Conservation (phyloP, 768 basidiomycete species). For the Suillus plorans region DNA sequence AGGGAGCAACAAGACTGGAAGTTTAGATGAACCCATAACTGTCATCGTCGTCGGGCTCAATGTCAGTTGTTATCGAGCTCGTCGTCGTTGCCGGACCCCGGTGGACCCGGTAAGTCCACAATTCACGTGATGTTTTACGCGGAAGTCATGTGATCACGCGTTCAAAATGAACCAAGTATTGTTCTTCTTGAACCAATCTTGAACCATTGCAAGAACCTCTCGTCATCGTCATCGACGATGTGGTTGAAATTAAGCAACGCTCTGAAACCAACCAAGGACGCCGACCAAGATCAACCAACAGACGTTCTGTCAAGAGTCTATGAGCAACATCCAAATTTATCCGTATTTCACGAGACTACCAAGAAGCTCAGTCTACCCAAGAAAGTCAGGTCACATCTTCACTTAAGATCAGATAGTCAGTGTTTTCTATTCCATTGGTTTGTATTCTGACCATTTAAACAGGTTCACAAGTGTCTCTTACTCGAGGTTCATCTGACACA, state of each 20-base stretch:
- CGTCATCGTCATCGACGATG: slow-evolving; percentile 32
- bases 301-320: slow-evolving; percentile 52
- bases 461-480: slow-evolving; percentile 28
- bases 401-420: slow-evolving; percentile 39
- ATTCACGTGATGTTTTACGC: background rate
- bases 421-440: background rate
- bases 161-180: slow-evolving; percentile 4
- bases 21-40: slow-evolving; percentile 32
- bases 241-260: slow-evolving; percentile 64
- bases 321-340: slow-evolving; percentile 63
- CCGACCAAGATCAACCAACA: slow-evolving; percentile 14
- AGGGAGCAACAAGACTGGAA: slow-evolving; percentile 69
- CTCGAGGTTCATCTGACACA: slow-evolving; percentile 23
- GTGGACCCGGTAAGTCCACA: slow-evolving; percentile 16
- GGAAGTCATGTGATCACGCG: slow-evolving; percentile 1
- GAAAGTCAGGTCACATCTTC: slow-evolving; percentile 49
- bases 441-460: slow-evolving; percentile 13
- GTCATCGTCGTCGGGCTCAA: background rate
- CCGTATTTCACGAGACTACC: slow-evolving; percentile 47
- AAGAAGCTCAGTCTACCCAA: slow-evolving; percentile 38
- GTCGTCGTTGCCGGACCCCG: background rate
- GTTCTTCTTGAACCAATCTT: slow-evolving; percentile 2
- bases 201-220: slow-evolving; percentile 1
- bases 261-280: slow-evolving; percentile 40
- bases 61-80: background rate